Percentiles rank a stretch among this genome's conserved stretches.
Conservation (phyloP, 2,329 filamentous ascomycete genomes). For the Aciculosporium take region DNA sequence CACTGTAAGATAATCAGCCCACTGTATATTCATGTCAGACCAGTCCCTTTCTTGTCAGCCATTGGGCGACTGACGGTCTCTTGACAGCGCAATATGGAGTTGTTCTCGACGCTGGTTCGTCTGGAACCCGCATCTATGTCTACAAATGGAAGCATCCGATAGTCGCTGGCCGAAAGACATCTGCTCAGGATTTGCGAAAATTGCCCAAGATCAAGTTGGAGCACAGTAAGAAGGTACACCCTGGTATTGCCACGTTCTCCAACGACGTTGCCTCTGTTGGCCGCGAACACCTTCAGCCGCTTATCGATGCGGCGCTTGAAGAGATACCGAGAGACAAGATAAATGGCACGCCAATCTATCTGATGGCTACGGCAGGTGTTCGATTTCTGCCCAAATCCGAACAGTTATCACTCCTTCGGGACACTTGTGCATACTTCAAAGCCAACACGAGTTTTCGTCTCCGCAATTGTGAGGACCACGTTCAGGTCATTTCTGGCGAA, state of each 20-base stretch:
- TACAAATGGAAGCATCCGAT: conserved; percentile 82
- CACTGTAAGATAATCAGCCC: conserved; percentile 12
- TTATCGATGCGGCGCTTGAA: conserved; percentile 69
- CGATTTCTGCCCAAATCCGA: conserved; percentile 64
- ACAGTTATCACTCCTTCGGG: conserved; percentile 55
- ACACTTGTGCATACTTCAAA: conserved; percentile 72
- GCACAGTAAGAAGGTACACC: conserved; percentile 84
- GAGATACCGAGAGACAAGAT: conserved; percentile 65
- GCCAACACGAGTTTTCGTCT: conserved; percentile 66
- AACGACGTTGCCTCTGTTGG: conserved; percentile 63
- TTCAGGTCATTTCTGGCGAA: conserved; percentile 90
- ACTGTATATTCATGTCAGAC: background rate
- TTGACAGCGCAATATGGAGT: conserved; percentile 63
- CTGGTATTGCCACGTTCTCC: conserved; percentile 84
- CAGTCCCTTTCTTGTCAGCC: background rate
- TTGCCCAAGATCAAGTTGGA: conserved; percentile 74
- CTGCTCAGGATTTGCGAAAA: conserved; percentile 33
- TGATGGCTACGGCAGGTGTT: conserved; percentile 94
- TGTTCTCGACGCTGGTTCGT: conserved; percentile 94
- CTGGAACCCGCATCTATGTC: conserved; percentile 85
- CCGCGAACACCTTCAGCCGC: conserved; percentile 60
- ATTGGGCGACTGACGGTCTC: background rate
- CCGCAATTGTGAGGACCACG: conserved; percentile 77
- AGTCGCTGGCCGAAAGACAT: conserved; percentile 41
- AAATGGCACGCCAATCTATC: conserved; percentile 75